Percentiles rank a stretch among this genome's conserved stretches.
Evolutionary conservation across 306 rosid species (phyloP).

Genomic region (Casuarina glauca): DNA sequence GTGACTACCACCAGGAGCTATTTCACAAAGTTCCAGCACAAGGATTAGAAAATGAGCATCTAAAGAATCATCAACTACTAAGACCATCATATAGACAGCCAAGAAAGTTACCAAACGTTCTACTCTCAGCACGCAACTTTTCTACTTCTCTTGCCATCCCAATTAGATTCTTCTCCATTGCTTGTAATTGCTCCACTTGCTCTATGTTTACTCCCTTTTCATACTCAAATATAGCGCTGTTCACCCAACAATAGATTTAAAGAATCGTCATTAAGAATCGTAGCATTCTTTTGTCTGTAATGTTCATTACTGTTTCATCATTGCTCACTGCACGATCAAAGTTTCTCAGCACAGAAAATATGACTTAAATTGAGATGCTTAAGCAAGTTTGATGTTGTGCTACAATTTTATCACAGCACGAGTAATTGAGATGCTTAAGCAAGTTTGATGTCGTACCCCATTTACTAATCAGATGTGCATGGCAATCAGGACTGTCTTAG

Average conservation of each 20-base stretch:
- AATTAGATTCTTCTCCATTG: conserved; percentile 72
- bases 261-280: conserved; percentile 12
- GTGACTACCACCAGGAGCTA: conserved; percentile 54
- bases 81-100: conserved; percentile 12
- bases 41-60: conserved; percentile 31
- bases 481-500: background rate
- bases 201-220: conserved; percentile 72
- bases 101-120: conserved; percentile 57
- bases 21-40: conserved; percentile 8
- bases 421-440: background rate
- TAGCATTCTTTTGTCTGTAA: background rate
- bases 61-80: conserved; percentile 12
- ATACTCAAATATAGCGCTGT: conserved; percentile 63
- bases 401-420: background rate
- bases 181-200: conserved; percentile 69
- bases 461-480: background rate
- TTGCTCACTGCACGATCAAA: background rate
- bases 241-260: conserved; percentile 22
- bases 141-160: conserved; percentile 84
- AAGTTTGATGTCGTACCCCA: background rate
- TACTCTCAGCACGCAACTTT: conserved; percentile 63
- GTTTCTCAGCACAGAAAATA: background rate
- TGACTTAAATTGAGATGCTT: background rate
- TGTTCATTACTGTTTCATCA: background rate
- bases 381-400: background rate